Conservation (phyloP, 73 alveolate species). For the Halteria grandinella region DNA sequence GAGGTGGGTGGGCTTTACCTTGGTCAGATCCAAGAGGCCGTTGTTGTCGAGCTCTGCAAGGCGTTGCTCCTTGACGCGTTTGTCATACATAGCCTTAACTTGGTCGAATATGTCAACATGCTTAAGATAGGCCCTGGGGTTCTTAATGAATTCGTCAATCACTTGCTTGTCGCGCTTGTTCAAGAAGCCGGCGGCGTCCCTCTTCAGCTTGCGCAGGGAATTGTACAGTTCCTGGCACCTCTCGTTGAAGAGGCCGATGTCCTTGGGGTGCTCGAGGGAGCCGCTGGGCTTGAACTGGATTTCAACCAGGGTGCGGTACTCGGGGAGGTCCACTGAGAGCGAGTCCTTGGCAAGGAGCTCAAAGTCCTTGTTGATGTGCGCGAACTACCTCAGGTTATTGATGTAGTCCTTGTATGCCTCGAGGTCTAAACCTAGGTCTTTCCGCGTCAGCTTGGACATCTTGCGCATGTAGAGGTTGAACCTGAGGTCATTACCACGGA, state of each 20-base stretch:
- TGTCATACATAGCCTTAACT: not conserved
- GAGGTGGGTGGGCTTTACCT: not conserved
- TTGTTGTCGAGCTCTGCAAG: not conserved
- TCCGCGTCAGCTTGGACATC: constrained; percentile 48
- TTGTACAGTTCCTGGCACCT: constrained; percentile 1
- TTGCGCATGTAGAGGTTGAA: constrained; percentile 63
- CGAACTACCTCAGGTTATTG: constrained; percentile 55
- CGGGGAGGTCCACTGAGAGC: not conserved
- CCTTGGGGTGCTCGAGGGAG: no score
- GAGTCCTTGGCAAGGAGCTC: constrained; percentile 3
- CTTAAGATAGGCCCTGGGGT: constrained; percentile 2
- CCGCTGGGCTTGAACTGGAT: no score
- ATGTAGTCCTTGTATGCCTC: constrained; percentile 63
- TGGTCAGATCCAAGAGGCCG: not conserved
- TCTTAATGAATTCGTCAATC: not conserved
- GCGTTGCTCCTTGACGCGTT: not conserved
- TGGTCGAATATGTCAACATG: not conserved
- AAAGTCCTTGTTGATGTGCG: constrained; percentile 45
- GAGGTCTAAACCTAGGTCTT: constrained; percentile 53
- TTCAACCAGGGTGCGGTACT: no score
- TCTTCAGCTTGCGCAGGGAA: constrained; percentile 4
- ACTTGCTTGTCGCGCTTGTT: constrained; percentile 2
- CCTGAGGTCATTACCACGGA: constrained; percentile 58
- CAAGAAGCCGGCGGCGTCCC: constrained; percentile 24
- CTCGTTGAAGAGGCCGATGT: no score